A percentile compares a stretch with the other conserved stretches of the same genome.
Evolutionary conservation across 495 filamentous ascomycete genomes (phyloP).

Genomic region (Penicillium pulvis): DNA sequence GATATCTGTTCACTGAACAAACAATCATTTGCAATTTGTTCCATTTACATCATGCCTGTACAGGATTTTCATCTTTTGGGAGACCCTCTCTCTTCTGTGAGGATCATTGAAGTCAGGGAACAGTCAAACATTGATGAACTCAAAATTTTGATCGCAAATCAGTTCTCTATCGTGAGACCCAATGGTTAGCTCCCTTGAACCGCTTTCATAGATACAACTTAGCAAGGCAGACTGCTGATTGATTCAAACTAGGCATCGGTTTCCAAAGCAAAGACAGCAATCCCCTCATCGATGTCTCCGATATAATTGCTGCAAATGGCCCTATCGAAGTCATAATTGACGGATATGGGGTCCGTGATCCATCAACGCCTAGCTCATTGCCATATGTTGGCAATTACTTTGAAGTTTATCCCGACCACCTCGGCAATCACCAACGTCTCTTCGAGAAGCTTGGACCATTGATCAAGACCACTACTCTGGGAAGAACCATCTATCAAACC

Average conservation of each 20-base stretch:
- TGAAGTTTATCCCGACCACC: conserved; percentile 58
- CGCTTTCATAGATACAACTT: no score
- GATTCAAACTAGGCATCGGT: conserved; percentile 31
- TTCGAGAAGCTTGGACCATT: conserved; percentile 54
- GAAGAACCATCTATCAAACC: conserved; percentile 48
- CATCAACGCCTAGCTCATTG: conserved; percentile 47
- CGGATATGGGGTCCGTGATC: conserved; percentile 40
- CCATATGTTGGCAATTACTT: conserved; percentile 53
- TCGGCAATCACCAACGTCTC: conserved; percentile 58
- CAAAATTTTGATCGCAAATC: conserved; percentile 40
- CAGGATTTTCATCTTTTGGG: conserved; percentile 27
- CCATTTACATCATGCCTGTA: background rate
- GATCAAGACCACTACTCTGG: conserved; percentile 57
- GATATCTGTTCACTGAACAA: no score
- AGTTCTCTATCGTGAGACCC: conserved; percentile 45
- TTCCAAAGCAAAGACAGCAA: conserved; percentile 34
- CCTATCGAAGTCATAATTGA: conserved; percentile 38
- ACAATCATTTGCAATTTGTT: no score
- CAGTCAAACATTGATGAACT: conserved; percentile 32
- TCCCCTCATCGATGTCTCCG: conserved; percentile 26
- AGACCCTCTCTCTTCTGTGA: conserved; percentile 35
- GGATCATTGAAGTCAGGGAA: conserved; percentile 36
- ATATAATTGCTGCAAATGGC: conserved; percentile 26
- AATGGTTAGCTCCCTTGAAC: conserved; percentile 16
- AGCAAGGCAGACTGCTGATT: no score